Conservation (phyloP, 2,329 filamentous ascomycete genomes). For the Davidsoniella australis region DNA sequence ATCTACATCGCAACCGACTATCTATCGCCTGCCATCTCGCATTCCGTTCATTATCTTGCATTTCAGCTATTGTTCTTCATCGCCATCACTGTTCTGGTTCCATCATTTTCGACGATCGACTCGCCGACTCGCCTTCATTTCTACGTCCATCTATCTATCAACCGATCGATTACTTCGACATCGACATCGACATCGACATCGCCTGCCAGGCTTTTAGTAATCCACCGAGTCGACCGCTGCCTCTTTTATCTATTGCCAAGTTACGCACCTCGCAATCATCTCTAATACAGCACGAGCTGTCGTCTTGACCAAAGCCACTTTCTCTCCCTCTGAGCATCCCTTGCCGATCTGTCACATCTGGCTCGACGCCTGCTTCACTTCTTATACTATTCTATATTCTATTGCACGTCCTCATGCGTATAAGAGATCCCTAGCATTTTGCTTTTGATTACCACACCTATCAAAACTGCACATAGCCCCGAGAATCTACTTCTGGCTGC, state of each 20-base stretch:
- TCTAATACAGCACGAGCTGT: background rate
- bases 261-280: background rate
- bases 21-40: no score
- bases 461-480: background rate
- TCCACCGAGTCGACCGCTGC: background rate
- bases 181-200: no score
- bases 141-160: no score
- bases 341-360: background rate
- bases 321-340: background rate
- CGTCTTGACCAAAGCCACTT: background rate
- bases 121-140: constrained; percentile 2
- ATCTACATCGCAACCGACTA: no score
- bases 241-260: background rate
- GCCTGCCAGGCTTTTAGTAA: no score
- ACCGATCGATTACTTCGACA: no score
- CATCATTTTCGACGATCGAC: constrained; percentile 6
- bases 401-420: constrained; percentile 3
- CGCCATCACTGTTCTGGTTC: background rate
- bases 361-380: constrained; percentile 1
- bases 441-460: background rate
- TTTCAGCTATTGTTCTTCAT: background rate
- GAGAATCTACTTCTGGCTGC: background rate
- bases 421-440: constrained; percentile 5
- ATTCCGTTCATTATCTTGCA: background rate
- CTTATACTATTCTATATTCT: background rate